Percentiles rank a stretch among this genome's conserved stretches.
phyloP scores from a whole-genome alignment of 2,329 filamentous ascomycete species.

The Alternaria panax region DNA sequence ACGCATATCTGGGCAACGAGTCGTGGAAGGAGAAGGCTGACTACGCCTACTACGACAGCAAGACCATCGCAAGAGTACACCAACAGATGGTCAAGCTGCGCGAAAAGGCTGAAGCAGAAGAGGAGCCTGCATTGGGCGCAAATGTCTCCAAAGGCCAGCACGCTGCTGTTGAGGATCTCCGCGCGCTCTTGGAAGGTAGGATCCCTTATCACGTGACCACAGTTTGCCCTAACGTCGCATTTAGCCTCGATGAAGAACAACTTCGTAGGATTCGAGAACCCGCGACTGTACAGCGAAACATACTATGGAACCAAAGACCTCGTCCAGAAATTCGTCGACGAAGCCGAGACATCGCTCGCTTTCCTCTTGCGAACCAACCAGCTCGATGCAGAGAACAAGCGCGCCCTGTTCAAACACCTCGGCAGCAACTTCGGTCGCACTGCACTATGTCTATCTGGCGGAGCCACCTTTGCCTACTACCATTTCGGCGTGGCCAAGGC shows the following conservation, averaged over 20 bases:
- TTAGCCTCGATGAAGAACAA: slow-evolving; percentile 92
- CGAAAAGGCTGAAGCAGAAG: slow-evolving; percentile 61
- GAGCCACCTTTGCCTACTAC: slow-evolving; percentile 94
- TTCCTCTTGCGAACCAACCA: slow-evolving; percentile 73
- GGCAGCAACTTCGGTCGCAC: slow-evolving; percentile 92
- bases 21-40: slow-evolving; percentile 78
- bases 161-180: slow-evolving; percentile 75
- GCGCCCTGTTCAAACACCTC: slow-evolving; percentile 83
- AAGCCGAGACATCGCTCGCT: slow-evolving; percentile 73
- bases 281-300: slow-evolving; percentile 93
- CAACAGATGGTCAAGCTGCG: slow-evolving; percentile 75
- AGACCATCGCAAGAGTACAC: slow-evolving; percentile 79
- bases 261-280: slow-evolving; percentile 93
- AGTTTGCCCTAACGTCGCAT: background rate
- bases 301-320: slow-evolving; percentile 98
- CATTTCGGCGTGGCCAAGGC: slow-evolving; percentile 94
- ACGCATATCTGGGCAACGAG: slow-evolving; percentile 80
- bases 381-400: slow-evolving; percentile 76
- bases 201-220: background rate
- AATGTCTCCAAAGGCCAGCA: slow-evolving; percentile 37
- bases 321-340: slow-evolving; percentile 88
- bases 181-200: slow-evolving; percentile 70
- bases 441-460: slow-evolving; percentile 90
- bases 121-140: slow-evolving; percentile 50
- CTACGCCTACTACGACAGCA: slow-evolving; percentile 83